These are phyloP conservation scores for Haematococcus lacustris DNA, from an alignment of 139 green algal species.

Conservation along the genomic window DNA sequence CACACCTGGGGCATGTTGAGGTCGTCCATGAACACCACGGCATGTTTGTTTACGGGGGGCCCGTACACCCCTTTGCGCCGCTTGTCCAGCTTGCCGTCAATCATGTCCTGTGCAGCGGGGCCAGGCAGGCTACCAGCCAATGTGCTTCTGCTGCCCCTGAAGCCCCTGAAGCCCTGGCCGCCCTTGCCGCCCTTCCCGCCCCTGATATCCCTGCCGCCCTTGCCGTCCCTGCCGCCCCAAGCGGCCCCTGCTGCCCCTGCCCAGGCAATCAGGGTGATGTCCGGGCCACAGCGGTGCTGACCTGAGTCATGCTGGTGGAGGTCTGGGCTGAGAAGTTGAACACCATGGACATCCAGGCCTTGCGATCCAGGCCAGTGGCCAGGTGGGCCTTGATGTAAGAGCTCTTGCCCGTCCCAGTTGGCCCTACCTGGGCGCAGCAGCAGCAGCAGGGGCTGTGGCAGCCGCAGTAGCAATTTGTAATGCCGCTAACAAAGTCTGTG, in stretches of 20 bases:
- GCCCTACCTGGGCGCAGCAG: too few relatives aligned
- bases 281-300: not conserved
- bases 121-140: too few relatives aligned
- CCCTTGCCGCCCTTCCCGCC: too few relatives aligned
- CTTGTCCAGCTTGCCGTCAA: conserved; percentile 52
- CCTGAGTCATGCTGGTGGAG: conserved; percentile 53
- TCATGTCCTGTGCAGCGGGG: conserved; percentile 44
- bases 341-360: conserved; percentile 33
- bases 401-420: conserved; percentile 56
- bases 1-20: conserved; percentile 66
- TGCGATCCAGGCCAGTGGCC: conserved; percentile 17
- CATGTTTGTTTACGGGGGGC: conserved; percentile 41
- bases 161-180: too few relatives aligned
- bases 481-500: too few relatives aligned
- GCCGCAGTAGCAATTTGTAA: too few relatives aligned
- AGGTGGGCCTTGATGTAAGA: conserved; percentile 49
- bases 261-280: too few relatives aligned
- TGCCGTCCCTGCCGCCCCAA: too few relatives aligned
- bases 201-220: too few relatives aligned
- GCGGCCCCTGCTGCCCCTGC: too few relatives aligned
- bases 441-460: too few relatives aligned
- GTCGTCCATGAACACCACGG: conserved; percentile 68
- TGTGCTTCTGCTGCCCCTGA: too few relatives aligned
- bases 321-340: conserved; percentile 62
- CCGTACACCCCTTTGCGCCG: conserved; percentile 55